phyloP scores from a whole-genome alignment of 768 basidiomycete species.

The Phaeolepiota aurea region DNA sequence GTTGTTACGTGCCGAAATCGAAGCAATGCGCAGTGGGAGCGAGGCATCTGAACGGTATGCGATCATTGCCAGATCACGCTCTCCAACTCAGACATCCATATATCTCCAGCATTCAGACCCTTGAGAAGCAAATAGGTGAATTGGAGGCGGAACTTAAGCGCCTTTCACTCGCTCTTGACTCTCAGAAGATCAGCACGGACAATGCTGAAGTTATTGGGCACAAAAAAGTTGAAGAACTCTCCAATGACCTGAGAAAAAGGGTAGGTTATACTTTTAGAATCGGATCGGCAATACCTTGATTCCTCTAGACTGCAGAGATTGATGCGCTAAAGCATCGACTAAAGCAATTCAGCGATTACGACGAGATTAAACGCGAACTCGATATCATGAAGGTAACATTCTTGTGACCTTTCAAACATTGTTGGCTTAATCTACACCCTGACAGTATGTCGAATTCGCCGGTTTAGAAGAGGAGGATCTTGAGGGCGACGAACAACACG shows the following conservation, averaged over 20 bases:
- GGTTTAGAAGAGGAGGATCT: slow-evolving; percentile 74
- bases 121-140: slow-evolving; percentile 67
- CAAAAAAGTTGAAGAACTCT: slow-evolving; percentile 52
- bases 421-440: too few species aligned
- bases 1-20: slow-evolving; percentile 91
- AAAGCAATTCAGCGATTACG: slow-evolving; percentile 77
- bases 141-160: slow-evolving; percentile 72
- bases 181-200: slow-evolving; percentile 41
- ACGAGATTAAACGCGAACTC: slow-evolving; percentile 95
- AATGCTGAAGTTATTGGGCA: slow-evolving; percentile 38
- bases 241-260: slow-evolving; percentile 51
- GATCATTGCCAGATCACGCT: neutral
- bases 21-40: slow-evolving; percentile 74
- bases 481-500: slow-evolving; percentile 27
- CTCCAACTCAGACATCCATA: neutral
- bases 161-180: slow-evolving; percentile 56
- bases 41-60: slow-evolving; percentile 63
- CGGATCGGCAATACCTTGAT: neutral
- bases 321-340: slow-evolving; percentile 63
- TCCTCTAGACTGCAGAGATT: slow-evolving; percentile 49
- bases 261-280: slow-evolving; percentile 11
- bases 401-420: slow-evolving; percentile 1
- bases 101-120: slow-evolving; percentile 29
- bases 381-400: slow-evolving; percentile 89
- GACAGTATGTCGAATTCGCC: slow-evolving; percentile 91